Conservation (phyloP, 345 rosid species). For the Erodium maritimum region DNA sequence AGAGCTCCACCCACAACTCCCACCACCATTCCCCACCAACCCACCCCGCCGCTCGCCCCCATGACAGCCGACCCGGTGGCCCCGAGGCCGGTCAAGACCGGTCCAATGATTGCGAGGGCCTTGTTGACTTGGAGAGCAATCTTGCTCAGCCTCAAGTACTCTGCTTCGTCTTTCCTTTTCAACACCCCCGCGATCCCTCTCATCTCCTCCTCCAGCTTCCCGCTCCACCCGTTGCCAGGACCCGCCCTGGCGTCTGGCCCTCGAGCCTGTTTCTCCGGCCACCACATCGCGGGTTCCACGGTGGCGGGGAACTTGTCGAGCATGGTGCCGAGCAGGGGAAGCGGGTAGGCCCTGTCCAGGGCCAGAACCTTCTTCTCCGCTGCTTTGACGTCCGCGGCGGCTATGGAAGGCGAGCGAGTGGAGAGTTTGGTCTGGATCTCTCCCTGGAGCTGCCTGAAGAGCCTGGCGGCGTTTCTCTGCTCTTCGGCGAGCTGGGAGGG, state of each 20-base stretch:
- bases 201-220: slow-evolving; percentile 32
- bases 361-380: slow-evolving; percentile 36
- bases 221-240: slow-evolving; percentile 28
- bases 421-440: slow-evolving; percentile 22
- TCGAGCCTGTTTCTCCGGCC: slow-evolving; percentile 15
- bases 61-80: slow-evolving; percentile 28
- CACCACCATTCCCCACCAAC: slow-evolving; percentile 15
- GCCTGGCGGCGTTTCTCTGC: slow-evolving; percentile 39
- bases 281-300: slow-evolving; percentile 42
- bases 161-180: slow-evolving; percentile 30
- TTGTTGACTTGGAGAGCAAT: slow-evolving; percentile 30
- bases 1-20: slow-evolving; percentile 31
- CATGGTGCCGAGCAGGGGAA: slow-evolving; percentile 40
- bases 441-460: slow-evolving; percentile 35
- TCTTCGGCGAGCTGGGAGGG: slow-evolving; percentile 59
- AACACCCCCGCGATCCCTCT: slow-evolving; percentile 18
- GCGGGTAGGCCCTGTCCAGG: slow-evolving; percentile 45
- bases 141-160: slow-evolving; percentile 28
- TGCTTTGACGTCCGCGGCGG: slow-evolving; percentile 22
- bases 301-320: slow-evolving; percentile 35
- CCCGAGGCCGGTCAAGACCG: slow-evolving; percentile 30
- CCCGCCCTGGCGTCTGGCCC: neutral
- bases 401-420: slow-evolving; percentile 12
- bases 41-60: slow-evolving; percentile 7
- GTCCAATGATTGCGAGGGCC: slow-evolving; percentile 32